Percentiles rank a stretch among this genome's conserved stretches.
Conservation (phyloP, 208 protist species). For the Entamoeba invadens region DNA sequence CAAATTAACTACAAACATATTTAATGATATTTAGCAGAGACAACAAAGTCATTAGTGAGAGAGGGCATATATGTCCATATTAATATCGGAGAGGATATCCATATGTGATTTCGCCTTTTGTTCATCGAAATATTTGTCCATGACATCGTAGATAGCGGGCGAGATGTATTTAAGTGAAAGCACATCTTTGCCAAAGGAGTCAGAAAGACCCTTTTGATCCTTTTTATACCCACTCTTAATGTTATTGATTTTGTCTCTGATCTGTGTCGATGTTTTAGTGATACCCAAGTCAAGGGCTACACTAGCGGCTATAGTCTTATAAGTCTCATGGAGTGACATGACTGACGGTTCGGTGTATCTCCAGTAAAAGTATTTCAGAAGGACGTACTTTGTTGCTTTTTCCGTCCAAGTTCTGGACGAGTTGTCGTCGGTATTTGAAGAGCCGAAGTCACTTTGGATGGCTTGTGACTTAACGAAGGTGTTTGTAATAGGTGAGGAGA, state of each 20-base stretch:
- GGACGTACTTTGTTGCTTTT: neutral
- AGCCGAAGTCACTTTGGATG: no score
- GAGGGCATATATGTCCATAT: no score
- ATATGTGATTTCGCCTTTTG: neutral
- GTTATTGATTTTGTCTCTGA: neutral
- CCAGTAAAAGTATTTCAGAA: neutral
- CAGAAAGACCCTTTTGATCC: neutral
- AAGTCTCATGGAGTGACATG: neutral
- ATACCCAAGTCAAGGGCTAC: neutral
- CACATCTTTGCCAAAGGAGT: neutral
- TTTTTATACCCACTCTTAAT: neutral
- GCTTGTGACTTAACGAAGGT: no score
- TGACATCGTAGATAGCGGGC: neutral
- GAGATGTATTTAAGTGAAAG: neutral
- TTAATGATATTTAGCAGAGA: no score
- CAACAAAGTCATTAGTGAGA: no score
- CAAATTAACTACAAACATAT: no score
- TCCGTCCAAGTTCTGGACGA: neutral
- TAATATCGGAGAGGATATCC: no score
- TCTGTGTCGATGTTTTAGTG: neutral
- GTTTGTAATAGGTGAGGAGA: no score
- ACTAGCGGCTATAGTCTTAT: neutral
- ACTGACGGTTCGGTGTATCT: neutral
- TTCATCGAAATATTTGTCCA: neutral
- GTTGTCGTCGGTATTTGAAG: no score